Evolutionary conservation across 345 rosid species (phyloP), one percentile per base, ranked within the genome.

Genomic region (Arabidopsis arenosa): DNA sequence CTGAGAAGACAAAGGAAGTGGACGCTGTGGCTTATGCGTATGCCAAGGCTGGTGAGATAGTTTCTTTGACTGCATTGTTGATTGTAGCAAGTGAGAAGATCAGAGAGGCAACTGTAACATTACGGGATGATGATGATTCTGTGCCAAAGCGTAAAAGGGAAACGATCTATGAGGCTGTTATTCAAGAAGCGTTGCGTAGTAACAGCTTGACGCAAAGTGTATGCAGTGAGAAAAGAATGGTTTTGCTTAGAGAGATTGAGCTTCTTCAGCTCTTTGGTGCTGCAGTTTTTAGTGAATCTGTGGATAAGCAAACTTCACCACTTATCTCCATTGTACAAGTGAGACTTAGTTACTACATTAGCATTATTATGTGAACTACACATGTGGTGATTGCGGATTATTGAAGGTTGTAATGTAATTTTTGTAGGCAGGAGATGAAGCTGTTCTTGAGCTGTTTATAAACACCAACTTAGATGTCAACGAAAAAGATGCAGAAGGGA

Each of bases 351-450:
- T 9, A 21, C 40, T 66, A 65, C 18, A 4, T 51, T 28, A 13
- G 63, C 49, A 59, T 21, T 53, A 39, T 45, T 26, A 33, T 43
- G 28, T 56, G 72, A 54, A 53, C 13, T 21, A 18, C 57, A 45
- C 47, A 55, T 14, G 26, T 23, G 26, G 26, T 23, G 26, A 23
- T 23, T 23, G 63, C 12, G 3, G 30, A 5, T 58, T 49, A 5
- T 33, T 18, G 53, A 63, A 14, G 54, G 48, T 17, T 49, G 48
- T 76, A 23, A 62, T 55, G n/a, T 56, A 12, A 75, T 63, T 28
- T 3, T 65, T 65, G 36, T 78, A 92, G 97, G 92, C 86, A 21
- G 90, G 89, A 81, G 96, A 92, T 75, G 94, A 87, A 85, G 86
- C 81, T 48, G 78, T 92, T 9, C 68, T 88, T 66, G 83, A 88